Conservation (phyloP, 179 eudicot species). For the Amaranthus tricolor region DNA sequence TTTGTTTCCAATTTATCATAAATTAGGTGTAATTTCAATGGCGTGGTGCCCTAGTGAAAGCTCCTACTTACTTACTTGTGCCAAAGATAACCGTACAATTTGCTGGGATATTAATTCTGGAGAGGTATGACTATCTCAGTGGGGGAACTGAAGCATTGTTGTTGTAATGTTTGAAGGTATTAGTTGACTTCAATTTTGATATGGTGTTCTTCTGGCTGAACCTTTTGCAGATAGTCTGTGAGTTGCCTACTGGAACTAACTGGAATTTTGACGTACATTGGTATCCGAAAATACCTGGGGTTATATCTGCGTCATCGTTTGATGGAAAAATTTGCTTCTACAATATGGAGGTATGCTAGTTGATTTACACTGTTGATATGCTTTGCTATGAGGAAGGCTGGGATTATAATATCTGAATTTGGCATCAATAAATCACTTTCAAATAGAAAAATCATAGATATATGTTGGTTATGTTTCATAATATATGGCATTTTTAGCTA, state of each 20-base stretch:
- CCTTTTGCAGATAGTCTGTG: conserved; percentile 73
- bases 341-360: conserved; percentile 74
- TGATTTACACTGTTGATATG: not conserved
- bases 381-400: conserved; percentile 6
- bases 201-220: conserved; percentile 8
- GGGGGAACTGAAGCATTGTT: not conserved
- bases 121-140: conserved; percentile 51
- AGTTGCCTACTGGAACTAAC: conserved; percentile 89
- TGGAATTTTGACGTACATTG: conserved; percentile 98
- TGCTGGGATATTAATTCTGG: conserved; percentile 90
- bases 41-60: conserved; percentile 94
- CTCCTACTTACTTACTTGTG: conserved; percentile 91
- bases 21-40: conserved; percentile 90
- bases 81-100: conserved; percentile 93
- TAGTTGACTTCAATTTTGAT: conserved; percentile 1
- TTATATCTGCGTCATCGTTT: conserved; percentile 96
- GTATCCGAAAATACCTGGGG: conserved; percentile 92
- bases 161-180: not conserved
- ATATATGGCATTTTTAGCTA: not conserved
- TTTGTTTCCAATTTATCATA: conserved; percentile 14
- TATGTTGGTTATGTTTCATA: not conserved
- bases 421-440: not conserved
- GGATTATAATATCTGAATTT: not conserved
- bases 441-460: not conserved
- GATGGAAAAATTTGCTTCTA: conserved; percentile 93